Evolutionary conservation across 371 early-diverging fungal species (phyloP), one percentile per base, ranked within the genome.

Genomic region (Mortierella sp.): DNA sequence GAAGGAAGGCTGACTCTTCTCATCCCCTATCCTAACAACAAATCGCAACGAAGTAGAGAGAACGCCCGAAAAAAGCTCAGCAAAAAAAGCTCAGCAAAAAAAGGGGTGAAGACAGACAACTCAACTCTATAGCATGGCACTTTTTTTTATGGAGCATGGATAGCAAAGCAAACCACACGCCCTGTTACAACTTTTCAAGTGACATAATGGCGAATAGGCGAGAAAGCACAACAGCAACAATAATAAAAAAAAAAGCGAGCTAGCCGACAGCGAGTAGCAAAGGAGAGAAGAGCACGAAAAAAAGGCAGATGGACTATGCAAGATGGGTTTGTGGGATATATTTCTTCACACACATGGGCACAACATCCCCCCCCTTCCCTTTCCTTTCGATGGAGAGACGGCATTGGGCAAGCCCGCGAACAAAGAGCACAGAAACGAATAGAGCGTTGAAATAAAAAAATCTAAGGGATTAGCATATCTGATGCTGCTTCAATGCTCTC

Each of bases 401-500:
- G 59, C 59, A 31, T 64, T 64, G 64, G 21, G 9, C 64, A 64
- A 64, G 28, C 13, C n/a, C 24, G 57, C 28, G n/a, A 19, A 59
- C 1, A 59, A 59, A 59, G 31, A 28, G 64, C 37, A 59, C 40
- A 64, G 67, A 37, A 64, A 64, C 64, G 37, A 64, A 37, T 64
- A 40, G 67, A 24, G 67, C 37, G 24, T 24, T 6, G 9, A 64
- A 64, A 64, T 13, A 54, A 54, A 21, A 54, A 28, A 57, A 5
- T 2, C 24, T 19, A 21, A 10, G 67, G 67, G 67, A 64, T 64
- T 64, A 64, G 61, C 67, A 64, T 37, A 64, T 64, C 37, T 19
- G 43, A 40, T 40, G 43, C 43, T 40, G 9, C 9, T 28, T 3
- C 54, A n/a, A 19, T 61, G 31, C 61, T 61, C 61, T 14, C 57